Base-by-base conservation (phyloP, 1,139 yeast species). In the Wickerhamomyces sp. region DNA sequence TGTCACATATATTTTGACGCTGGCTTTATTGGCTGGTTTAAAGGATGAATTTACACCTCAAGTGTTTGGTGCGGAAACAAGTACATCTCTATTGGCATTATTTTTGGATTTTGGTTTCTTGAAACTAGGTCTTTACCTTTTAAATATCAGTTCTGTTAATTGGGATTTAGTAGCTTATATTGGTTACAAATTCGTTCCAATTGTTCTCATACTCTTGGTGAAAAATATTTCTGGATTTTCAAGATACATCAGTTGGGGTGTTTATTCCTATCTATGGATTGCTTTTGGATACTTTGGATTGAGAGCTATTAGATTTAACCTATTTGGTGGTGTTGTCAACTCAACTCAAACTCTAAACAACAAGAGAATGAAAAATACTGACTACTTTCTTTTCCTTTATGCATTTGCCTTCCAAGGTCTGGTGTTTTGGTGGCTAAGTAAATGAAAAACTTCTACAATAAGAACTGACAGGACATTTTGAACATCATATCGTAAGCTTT, bases 31-130 rank as follows among this genome's bases (percentile, higher is more conserved):
- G 50, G 87, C 87, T 41, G 99, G 99, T 12, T 63, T 91, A 37
- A 75, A 79, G 39, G 96, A 96, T 16, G 82, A 81, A 26, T 93
- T 91, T 66, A 96, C 89, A 53, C 98, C 98, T 0, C 91, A 89
- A 55, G 70, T 88, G 49, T 75, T 93, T 48, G 96, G 96, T 4
- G 79, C 82, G 52, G 78, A 91, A 45, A 81, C 96, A n/a, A 81
- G 95, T 10, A 86, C 88, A 50, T 88, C 95, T 0, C 62, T 88
- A 47, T 96, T 96, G 0, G 84, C 87, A 54, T 75, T 87, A 39
- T 55, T 86, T 16, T 56, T 86, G 40, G 99, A 93, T 61, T 59
- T 81, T 23, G 55, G 70, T 31, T 61, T 80, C 21, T 62, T 82
- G 40, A 78, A 78, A 48, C 58, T 79, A 30, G 84, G 84, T 7